Conservation (phyloP, 2,329 filamentous ascomycete genomes). For the Cytospora mali region DNA sequence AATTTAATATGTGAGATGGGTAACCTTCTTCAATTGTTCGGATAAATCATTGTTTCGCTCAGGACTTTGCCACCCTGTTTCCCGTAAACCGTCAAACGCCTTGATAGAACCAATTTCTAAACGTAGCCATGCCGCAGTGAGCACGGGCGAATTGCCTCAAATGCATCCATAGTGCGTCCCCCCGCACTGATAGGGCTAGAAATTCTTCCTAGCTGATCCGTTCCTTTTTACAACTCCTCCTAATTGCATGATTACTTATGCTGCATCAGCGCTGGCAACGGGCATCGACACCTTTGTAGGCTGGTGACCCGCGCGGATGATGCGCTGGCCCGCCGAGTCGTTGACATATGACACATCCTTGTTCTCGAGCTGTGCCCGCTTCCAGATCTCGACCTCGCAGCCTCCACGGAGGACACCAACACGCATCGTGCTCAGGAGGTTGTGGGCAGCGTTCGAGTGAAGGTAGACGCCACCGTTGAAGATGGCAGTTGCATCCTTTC, state of each 20-base stretch:
- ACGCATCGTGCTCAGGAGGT: constrained; percentile 84
- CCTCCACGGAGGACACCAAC: constrained; percentile 85
- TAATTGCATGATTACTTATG: constrained; percentile 47
- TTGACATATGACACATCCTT: constrained; percentile 80
- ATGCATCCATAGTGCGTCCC: not conserved
- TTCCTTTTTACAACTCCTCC: not conserved
- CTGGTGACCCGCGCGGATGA: constrained; percentile 84
- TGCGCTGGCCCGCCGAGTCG: constrained; percentile 78
- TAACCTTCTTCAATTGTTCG: not conserved
- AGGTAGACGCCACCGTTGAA: constrained; percentile 92
- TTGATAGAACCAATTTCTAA: constrained; percentile 8
- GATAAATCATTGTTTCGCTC: constrained; percentile 8
- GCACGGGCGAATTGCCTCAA: not conserved
- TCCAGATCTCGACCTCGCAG: constrained; percentile 92
- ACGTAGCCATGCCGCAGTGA: not conserved
- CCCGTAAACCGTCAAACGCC: constrained; percentile 10
- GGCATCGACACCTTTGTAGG: constrained; percentile 82
- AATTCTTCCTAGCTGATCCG: not conserved
- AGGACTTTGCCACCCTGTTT: constrained; percentile 16
- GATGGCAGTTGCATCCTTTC: constrained; percentile 86
- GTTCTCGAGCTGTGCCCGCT: constrained; percentile 80
- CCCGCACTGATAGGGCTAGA: constrained; percentile 4
- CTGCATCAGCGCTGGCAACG: constrained; percentile 80
- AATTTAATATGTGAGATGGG: not conserved
- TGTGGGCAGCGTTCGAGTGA: constrained; percentile 89